phyloP scores from a whole-genome alignment of 1,139 yeast species.

The Candida albicans region DNA sequence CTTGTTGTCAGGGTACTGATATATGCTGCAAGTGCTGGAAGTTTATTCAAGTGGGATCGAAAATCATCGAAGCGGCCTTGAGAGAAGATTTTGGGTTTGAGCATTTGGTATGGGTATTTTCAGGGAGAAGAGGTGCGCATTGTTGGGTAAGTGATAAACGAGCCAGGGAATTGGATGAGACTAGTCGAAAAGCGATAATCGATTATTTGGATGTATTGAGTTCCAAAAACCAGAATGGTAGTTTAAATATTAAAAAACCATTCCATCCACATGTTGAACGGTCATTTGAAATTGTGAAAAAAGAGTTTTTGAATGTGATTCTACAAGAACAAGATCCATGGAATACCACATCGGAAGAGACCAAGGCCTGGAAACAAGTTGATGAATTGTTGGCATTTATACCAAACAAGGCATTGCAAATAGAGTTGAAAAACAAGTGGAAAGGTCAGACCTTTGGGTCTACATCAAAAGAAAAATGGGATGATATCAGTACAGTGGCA shows the following conservation, averaged over 20 bases:
- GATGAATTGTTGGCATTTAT: constrained; percentile 59
- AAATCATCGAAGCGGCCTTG: constrained; percentile 69
- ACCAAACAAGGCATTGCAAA: constrained; percentile 59
- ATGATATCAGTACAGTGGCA: constrained; percentile 68
- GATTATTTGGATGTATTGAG: constrained; percentile 81
- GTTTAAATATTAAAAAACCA: constrained; percentile 65
- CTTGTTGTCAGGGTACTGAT: constrained; percentile 85
- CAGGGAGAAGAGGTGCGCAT: constrained; percentile 99
- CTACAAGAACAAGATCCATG: constrained; percentile 88
- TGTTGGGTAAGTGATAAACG: constrained; percentile 94
- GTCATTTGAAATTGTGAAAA: constrained; percentile 66
- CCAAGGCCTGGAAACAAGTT: constrained; percentile 38
- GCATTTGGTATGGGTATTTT: constrained; percentile 89
- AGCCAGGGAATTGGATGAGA: constrained; percentile 74
- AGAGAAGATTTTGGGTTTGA: constrained; percentile 88
- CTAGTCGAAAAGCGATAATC: constrained; percentile 71
- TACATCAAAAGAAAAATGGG: constrained; percentile 65
- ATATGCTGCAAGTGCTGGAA: constrained; percentile 94
- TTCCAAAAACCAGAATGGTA: constrained; percentile 40
- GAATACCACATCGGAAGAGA: constrained; percentile 24
- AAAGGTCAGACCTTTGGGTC: constrained; percentile 30
- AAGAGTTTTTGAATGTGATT: constrained; percentile 63
- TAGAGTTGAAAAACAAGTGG: constrained; percentile 51
- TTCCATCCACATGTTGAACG: constrained; percentile 86
- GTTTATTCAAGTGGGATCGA: constrained; percentile 84